Conservation (phyloP, 2,329 filamentous ascomycete genomes). For the Phaeosphaeriaceae sp. region DNA sequence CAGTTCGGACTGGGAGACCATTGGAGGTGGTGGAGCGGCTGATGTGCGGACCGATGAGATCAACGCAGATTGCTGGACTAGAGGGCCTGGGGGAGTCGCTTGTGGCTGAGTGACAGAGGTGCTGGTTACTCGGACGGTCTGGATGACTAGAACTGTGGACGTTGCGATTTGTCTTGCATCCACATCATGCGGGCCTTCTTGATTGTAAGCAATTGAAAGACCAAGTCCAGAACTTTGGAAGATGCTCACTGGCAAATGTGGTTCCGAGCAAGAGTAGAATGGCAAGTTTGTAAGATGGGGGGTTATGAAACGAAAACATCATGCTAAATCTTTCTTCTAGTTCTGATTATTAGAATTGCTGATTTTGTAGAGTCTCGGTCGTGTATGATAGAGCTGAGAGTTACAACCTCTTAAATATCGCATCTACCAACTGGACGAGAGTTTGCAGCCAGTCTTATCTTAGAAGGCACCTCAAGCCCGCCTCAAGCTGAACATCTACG, state of each 20-base stretch:
- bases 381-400: no score
- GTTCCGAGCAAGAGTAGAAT: neutral
- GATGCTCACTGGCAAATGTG: neutral
- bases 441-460: neutral
- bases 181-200: neutral
- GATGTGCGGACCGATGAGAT: neutral
- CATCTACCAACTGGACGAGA: no score
- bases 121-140: neutral
- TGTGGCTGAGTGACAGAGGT: neutral
- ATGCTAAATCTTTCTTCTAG: neutral
- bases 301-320: neutral
- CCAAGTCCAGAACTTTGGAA: neutral
- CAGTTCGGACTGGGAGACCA: neutral
- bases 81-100: neutral
- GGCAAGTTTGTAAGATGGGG: neutral
- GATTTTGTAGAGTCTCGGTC: no score
- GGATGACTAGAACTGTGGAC: neutral
- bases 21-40: neutral
- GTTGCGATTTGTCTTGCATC: neutral
- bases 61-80: neutral
- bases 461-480: neutral
- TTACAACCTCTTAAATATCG: no score
- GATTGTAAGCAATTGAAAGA: neutral
- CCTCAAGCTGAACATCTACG: neutral
- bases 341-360: neutral